phyloP scores from a whole-genome alignment of 129 eudicot species.

The Pseudognaphalium luteoalbum region DNA sequence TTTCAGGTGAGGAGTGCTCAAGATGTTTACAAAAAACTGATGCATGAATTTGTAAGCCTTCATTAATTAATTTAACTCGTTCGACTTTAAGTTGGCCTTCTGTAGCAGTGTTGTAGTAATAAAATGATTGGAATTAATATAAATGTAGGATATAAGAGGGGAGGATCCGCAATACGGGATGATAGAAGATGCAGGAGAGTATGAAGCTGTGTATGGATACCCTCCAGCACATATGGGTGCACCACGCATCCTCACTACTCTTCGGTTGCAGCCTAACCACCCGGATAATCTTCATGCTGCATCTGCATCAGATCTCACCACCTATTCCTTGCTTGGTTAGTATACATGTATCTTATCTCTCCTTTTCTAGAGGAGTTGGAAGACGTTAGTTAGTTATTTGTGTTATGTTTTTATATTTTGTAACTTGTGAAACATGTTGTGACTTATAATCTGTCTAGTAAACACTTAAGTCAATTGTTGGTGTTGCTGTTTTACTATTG shows the following conservation, averaged over 20 bases:
- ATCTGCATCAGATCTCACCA: conserved; percentile 69
- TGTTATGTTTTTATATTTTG: not conserved
- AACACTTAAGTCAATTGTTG: not conserved
- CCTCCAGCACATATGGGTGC: conserved; percentile 35
- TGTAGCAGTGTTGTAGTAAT: not conserved
- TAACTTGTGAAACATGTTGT: not conserved
- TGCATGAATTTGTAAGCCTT: conserved; percentile 65
- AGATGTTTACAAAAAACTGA: conserved; percentile 53
- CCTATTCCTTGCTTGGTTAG: conserved; percentile 67
- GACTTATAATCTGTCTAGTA: not conserved
- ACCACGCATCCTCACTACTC: conserved; percentile 45
- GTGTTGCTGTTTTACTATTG: not conserved
- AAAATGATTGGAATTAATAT: conserved; percentile 7
- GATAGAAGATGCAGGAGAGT: conserved; percentile 74
- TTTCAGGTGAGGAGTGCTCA: conserved; percentile 70
- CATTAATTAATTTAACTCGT: conserved; percentile 7
- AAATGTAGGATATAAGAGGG: conserved; percentile 56
- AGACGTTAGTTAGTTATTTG: not conserved
- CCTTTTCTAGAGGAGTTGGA: not conserved
- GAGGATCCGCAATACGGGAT: conserved; percentile 85
- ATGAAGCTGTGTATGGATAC: conserved; percentile 53
- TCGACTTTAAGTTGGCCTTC: not conserved
- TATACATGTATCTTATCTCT: not conserved
- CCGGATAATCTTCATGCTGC: conserved; percentile 46
- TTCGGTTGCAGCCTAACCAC: conserved; percentile 54